These are phyloP conservation scores for Pseudogymnoascus sp. DNA, from an alignment of 2,329 filamentous ascomycete genomes.

Conservation along the genomic window DNA sequence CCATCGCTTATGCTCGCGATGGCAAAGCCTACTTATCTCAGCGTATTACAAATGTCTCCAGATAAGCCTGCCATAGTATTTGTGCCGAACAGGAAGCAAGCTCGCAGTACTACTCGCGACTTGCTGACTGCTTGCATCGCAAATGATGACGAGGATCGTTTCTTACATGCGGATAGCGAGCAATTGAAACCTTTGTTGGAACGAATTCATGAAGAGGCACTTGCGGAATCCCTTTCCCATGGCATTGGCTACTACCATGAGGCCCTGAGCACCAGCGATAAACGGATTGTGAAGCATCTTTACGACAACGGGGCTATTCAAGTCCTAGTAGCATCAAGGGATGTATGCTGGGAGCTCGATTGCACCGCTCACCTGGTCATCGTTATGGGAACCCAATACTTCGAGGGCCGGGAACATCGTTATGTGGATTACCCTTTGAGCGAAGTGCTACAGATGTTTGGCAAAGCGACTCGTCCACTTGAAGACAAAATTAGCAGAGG, in stretches of 20 bases:
- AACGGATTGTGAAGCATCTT: constrained; percentile 85
- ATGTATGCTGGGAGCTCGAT: constrained; percentile 94
- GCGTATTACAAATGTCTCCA: constrained; percentile 77
- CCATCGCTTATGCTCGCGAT: constrained; percentile 97
- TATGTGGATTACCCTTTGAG: constrained; percentile 94
- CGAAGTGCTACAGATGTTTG: constrained; percentile 96
- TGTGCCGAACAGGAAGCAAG: constrained; percentile 88
- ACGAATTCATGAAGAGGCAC: constrained; percentile 73
- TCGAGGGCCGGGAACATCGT: constrained; percentile 89
- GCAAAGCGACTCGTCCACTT: constrained; percentile 73
- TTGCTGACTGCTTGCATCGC: constrained; percentile 78
- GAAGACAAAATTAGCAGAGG: constrained; percentile 76
- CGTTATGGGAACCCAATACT: constrained; percentile 97
- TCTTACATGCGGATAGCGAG: constrained; percentile 74
- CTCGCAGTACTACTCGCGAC: constrained; percentile 76
- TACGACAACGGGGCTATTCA: constrained; percentile 68
- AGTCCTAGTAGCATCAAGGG: constrained; percentile 65
- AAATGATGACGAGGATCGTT: constrained; percentile 87
- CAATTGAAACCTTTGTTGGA: constrained; percentile 76
- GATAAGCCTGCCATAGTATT: constrained; percentile 89
- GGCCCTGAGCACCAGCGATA: constrained; percentile 78
- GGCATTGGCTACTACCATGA: constrained; percentile 98
- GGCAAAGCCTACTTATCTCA: constrained; percentile 86
- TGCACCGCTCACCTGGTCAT: constrained; percentile 83
- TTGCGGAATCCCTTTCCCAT: constrained; percentile 83